A percentile compares a stretch with the other conserved stretches of the same genome.
phyloP scores from a whole-genome alignment of 495 filamentous ascomycete species.

The Penicillium cataractarum region DNA sequence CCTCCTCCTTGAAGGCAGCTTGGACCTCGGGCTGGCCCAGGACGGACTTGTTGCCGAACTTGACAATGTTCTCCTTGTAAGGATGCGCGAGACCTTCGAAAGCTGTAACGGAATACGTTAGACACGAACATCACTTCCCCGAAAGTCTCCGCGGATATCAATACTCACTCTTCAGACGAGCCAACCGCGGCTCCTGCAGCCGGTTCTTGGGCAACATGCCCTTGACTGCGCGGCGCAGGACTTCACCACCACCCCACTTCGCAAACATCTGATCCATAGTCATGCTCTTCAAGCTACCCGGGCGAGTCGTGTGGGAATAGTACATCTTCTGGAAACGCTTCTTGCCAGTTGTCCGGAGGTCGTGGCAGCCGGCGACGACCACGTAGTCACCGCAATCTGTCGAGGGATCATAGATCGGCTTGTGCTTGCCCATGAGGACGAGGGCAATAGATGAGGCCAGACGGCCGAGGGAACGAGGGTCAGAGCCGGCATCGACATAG shows the following conservation, averaged over 20 bases:
- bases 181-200: constrained; percentile 80
- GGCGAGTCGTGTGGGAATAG: constrained; percentile 88
- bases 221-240: constrained; percentile 86
- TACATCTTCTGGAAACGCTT: constrained; percentile 94
- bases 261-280: constrained; percentile 94
- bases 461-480: constrained; percentile 68
- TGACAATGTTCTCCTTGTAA: constrained; percentile 85
- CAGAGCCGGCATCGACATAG: constrained; percentile 71
- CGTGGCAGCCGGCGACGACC: constrained; percentile 84
- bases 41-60: constrained; percentile 58
- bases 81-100: constrained; percentile 92
- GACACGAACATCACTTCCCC: neutral
- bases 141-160: neutral
- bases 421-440: constrained; percentile 98
- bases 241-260: constrained; percentile 93
- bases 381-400: constrained; percentile 99
- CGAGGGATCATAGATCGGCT: constrained; percentile 93
- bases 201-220: constrained; percentile 99
- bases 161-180: constrained; percentile 78
- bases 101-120: constrained; percentile 50
- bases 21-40: constrained; percentile 50
- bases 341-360: constrained; percentile 85
- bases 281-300: constrained; percentile 82
- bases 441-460: constrained; percentile 89
- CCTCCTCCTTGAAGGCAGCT: constrained; percentile 51